Evolutionary conservation across 352 stramenopile genomes (phyloP).

Genomic region (Globisporangium emineosum): DNA sequence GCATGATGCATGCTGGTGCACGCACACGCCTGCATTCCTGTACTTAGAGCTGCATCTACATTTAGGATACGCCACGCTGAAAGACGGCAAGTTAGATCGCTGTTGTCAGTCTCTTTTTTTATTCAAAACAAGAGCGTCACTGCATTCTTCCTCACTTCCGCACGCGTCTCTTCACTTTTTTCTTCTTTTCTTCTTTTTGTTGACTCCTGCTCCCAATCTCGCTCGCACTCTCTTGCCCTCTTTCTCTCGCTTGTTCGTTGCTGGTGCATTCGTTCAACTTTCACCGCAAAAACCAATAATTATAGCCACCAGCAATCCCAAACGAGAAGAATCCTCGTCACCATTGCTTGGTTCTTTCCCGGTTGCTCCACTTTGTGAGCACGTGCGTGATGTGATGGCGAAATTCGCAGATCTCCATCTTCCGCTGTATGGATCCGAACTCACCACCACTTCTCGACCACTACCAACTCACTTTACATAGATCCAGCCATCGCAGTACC

Average conservation of each 20-base stretch:
- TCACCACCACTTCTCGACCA: not conserved
- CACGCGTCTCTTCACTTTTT: not conserved
- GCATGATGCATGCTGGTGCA: too few relatives aligned
- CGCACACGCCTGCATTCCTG: not conserved
- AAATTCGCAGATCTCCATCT: not conserved
- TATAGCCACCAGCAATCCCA: slow-evolving; percentile 10
- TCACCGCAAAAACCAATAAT: slow-evolving; percentile 17
- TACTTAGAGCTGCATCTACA: too few relatives aligned
- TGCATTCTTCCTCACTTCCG: not conserved
- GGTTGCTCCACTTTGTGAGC: not conserved
- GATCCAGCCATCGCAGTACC: slow-evolving; percentile 78
- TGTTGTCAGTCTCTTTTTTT: slow-evolving; percentile 6
- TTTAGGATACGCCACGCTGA: too few relatives aligned
- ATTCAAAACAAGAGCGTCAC: slow-evolving; percentile 8
- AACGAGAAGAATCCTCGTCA: slow-evolving; percentile 2
- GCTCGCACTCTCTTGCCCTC: slow-evolving; percentile 3
- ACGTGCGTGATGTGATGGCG: not conserved
- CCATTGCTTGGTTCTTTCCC: not conserved
- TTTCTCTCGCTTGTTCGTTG: slow-evolving; percentile 7
- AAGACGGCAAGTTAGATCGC: too few relatives aligned
- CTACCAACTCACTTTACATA: slow-evolving; percentile 32
- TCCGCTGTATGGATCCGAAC: not conserved
- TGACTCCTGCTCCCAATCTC: not conserved
- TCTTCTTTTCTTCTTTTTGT: not conserved
- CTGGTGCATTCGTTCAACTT: slow-evolving; percentile 15